These are phyloP conservation scores for Fraxinus sp. DNA, from an alignment of 305 asterid genomes.

Conservation along the genomic window DNA sequence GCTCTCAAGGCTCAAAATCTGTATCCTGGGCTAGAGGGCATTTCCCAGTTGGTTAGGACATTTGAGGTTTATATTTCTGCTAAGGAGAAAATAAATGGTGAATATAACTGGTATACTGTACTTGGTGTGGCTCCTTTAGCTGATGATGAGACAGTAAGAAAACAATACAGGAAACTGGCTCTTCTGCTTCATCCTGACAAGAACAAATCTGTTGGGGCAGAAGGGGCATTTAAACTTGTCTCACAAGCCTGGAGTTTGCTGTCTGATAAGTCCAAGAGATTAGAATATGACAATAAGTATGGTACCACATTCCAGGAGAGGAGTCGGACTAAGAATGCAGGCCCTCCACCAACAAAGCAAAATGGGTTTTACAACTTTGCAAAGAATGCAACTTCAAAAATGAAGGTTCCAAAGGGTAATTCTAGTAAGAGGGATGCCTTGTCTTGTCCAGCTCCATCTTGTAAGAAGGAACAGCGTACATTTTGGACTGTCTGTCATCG, in stretches of 20 bases:
- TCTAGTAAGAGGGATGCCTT: constrained; percentile 35
- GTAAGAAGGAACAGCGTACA: constrained; percentile 47
- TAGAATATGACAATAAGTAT: constrained; percentile 48
- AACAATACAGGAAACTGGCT: constrained; percentile 70
- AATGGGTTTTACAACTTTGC: constrained; percentile 61
- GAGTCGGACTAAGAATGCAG: constrained; percentile 30
- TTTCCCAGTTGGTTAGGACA: constrained; percentile 65
- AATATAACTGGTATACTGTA: constrained; percentile 69
- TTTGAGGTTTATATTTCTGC: constrained; percentile 64
- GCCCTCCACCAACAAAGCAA: constrained; percentile 40
- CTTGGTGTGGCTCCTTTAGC: constrained; percentile 72
- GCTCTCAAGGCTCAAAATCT: constrained; percentile 68
- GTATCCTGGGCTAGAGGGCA: constrained; percentile 69
- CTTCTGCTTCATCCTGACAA: constrained; percentile 84
- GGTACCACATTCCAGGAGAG: constrained; percentile 31
- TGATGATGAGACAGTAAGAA: constrained; percentile 65
- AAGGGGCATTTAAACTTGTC: constrained; percentile 68
- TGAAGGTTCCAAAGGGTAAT: constrained; percentile 43
- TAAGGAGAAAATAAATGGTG: constrained; percentile 49
- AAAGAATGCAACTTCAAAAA: constrained; percentile 40
- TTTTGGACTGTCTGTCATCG: constrained; percentile 83
- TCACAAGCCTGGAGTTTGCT: constrained; percentile 79
- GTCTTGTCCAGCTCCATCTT: constrained; percentile 34
- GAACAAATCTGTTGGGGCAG: constrained; percentile 67
- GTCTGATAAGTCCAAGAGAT: constrained; percentile 56